Conservation (phyloP, 1,139 yeast genomes). For the Taphrina sp. region DNA sequence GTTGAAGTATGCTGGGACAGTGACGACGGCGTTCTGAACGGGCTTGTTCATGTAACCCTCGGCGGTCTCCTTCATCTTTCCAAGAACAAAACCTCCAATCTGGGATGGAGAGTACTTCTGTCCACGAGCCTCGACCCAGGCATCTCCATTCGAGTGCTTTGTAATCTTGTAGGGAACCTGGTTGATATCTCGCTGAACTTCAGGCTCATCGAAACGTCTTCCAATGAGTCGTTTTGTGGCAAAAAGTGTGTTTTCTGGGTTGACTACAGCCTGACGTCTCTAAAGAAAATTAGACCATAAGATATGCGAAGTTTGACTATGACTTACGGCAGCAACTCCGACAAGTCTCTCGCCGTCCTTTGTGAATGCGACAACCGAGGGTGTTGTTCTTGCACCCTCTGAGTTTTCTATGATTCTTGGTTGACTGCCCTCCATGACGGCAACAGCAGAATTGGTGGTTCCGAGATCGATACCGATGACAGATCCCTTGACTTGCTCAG, state of each 20-base stretch:
- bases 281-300: constrained; percentile 20
- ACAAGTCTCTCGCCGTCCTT: constrained; percentile 94
- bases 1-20: constrained; percentile 97
- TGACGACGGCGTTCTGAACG: constrained; percentile 88
- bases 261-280: constrained; percentile 97
- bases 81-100: constrained; percentile 93
- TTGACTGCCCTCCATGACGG: constrained; percentile 93
- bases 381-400: constrained; percentile 99
- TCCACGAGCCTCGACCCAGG: constrained; percentile 98
- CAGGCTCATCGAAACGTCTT: constrained; percentile 92
- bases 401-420: constrained; percentile 97
- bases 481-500: constrained; percentile 33
- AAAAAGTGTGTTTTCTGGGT: constrained; percentile 95
- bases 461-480: constrained; percentile 99
- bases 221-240: constrained; percentile 99
- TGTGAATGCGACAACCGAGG: constrained; percentile 97
- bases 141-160: constrained; percentile 95
- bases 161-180: constrained; percentile 97
- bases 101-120: constrained; percentile 93
- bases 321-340: constrained; percentile 77
- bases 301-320: not conserved
- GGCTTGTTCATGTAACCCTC: constrained; percentile 84
- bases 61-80: constrained; percentile 96
- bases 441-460: constrained; percentile 78
- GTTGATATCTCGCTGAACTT: constrained; percentile 93